phyloP scores from a whole-genome alignment of 345 rosid species.

The Trapa bicornis region DNA sequence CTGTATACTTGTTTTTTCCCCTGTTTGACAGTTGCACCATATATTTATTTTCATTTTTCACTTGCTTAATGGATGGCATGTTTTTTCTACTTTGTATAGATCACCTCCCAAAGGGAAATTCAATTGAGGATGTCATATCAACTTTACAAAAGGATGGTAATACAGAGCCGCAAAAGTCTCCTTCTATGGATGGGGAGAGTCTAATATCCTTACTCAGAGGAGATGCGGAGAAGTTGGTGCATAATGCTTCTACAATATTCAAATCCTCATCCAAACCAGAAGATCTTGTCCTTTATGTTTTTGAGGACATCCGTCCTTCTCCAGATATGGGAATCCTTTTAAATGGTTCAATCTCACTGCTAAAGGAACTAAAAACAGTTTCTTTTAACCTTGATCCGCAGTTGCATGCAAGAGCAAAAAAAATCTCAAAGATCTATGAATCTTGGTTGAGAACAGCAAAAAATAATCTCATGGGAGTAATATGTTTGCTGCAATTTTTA shows the following conservation, averaged over 20 bases:
- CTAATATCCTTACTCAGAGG: constrained; percentile 14
- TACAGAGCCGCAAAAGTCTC: background rate
- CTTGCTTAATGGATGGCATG: background rate
- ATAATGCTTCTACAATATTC: constrained; percentile 18
- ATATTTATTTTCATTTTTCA: background rate
- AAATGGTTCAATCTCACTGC: constrained; percentile 11
- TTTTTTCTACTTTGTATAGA: background rate
- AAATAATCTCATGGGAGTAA: constrained; percentile 16
- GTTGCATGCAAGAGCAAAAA: constrained; percentile 16
- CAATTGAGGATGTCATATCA: background rate
- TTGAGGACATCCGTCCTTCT: constrained; percentile 11
- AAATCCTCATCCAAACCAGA: constrained; percentile 22
- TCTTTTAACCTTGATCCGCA: constrained; percentile 12
- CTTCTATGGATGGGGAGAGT: constrained; percentile 2
- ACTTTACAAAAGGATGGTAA: background rate
- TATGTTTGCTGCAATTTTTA: constrained; percentile 30
- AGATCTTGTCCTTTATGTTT: constrained; percentile 20
- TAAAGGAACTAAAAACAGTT: constrained; percentile 23
- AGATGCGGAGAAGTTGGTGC: constrained; percentile 7
- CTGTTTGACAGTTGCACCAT: too few species aligned
- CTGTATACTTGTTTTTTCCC: background rate
- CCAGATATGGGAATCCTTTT: constrained; percentile 7
- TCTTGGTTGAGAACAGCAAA: constrained; percentile 13
- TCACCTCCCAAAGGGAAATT: background rate
- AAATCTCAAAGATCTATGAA: constrained; percentile 25